These are phyloP conservation scores for Flueggea neowawraea DNA, from an alignment of 441 rosid species.

Conservation along the genomic window DNA sequence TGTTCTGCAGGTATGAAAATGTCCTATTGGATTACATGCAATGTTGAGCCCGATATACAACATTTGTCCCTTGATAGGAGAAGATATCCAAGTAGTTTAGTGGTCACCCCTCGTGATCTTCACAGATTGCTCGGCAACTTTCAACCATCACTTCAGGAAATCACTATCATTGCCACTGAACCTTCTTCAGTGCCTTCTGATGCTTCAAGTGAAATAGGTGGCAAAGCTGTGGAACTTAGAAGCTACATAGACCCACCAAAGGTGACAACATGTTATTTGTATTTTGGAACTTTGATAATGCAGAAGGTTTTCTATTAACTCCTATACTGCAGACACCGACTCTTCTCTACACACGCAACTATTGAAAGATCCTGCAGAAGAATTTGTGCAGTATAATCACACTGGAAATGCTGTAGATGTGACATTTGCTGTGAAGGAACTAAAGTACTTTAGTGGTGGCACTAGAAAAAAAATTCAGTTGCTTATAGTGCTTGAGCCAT, in stretches of 20 bases:
- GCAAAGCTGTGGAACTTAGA: slow-evolving; percentile 89
- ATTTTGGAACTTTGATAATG: background rate
- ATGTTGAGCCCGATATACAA: slow-evolving; percentile 83
- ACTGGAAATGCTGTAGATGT: slow-evolving; percentile 74
- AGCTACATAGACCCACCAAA: slow-evolving; percentile 88
- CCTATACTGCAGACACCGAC: slow-evolving; percentile 61
- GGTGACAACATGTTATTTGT: slow-evolving; percentile 31
- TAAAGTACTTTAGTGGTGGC: slow-evolving; percentile 45
- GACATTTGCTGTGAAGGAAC: slow-evolving; percentile 85
- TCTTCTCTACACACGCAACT: slow-evolving; percentile 79
- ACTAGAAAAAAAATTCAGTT: slow-evolving; percentile 11
- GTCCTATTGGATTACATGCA: slow-evolving; percentile 87
- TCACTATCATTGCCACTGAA: slow-evolving; percentile 88
- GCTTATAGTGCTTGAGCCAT: slow-evolving; percentile 3
- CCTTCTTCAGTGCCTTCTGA: slow-evolving; percentile 56
- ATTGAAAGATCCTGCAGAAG: slow-evolving; percentile 92
- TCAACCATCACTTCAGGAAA: slow-evolving; percentile 97
- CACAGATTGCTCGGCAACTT: slow-evolving; percentile 81
- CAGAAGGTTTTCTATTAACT: slow-evolving; percentile 16
- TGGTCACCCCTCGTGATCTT: slow-evolving; percentile 78
- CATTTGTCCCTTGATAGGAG: slow-evolving; percentile 81
- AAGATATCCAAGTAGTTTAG: slow-evolving; percentile 67
- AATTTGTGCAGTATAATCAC: slow-evolving; percentile 84
- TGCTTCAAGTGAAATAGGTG: slow-evolving; percentile 74
- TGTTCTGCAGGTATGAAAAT: slow-evolving; percentile 65